phyloP scores from a whole-genome alignment of 305 asterid genomes.

The Andrographis paniculata region DNA sequence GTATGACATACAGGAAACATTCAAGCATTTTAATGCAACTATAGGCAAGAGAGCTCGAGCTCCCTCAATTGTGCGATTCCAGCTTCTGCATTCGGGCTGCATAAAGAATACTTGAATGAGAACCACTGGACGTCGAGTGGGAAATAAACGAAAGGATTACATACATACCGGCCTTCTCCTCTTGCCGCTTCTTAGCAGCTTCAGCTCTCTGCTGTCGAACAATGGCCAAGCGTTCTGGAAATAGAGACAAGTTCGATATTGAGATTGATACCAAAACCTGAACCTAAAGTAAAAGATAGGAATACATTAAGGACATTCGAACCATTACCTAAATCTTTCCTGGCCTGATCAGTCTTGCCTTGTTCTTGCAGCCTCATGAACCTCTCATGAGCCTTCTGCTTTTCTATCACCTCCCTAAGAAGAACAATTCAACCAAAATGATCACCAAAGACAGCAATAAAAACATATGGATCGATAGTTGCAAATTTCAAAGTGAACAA shows the following conservation, averaged over 20 bases:
- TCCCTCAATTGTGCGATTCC: constrained; percentile 24
- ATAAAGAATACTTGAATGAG: neutral
- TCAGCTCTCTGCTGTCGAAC: constrained; percentile 57
- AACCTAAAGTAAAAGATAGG: no score
- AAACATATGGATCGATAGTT: no score
- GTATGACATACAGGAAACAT: no score
- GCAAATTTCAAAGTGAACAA: no score
- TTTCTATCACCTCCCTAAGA: constrained; percentile 56
- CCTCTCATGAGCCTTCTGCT: constrained; percentile 54
- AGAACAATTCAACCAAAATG: constrained; percentile 1
- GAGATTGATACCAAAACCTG: neutral
- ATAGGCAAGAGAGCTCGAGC: no score
- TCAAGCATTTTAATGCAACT: no score
- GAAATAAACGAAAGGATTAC: neutral
- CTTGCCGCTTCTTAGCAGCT: constrained; percentile 60
- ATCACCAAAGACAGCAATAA: no score
- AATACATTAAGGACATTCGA: neutral
- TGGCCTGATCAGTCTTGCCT: constrained; percentile 63
- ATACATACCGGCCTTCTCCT: constrained; percentile 52
- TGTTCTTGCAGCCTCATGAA: constrained; percentile 61
- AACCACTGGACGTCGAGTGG: neutral
- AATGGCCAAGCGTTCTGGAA: constrained; percentile 53
- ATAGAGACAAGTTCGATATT: neutral
- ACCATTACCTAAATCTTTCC: constrained; percentile 45
- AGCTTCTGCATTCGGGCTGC: constrained; percentile 24